Evolutionary conservation across 2,329 filamentous ascomycete genomes (phyloP), one percentile per base, ranked within the genome.

Genomic region (Pyrenochaeta sp.): DNA sequence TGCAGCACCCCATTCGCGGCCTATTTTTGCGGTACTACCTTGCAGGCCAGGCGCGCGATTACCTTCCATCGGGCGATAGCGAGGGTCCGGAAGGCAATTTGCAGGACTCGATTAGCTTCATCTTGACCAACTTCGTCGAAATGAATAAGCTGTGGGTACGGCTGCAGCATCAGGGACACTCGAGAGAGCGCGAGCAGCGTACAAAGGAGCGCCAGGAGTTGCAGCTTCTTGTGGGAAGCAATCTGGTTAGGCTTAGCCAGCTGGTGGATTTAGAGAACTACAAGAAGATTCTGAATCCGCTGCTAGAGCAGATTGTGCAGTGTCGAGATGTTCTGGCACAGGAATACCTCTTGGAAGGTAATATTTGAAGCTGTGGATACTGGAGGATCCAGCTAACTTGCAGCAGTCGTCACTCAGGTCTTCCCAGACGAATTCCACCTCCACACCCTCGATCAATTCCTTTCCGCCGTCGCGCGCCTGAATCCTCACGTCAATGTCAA

Each of bases 101-200:
- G 48, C 92, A 96, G 77, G 95, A 99, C 80, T 97, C 93, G 36
- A 97, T 99, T 81, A 97, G 92, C 82, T 99, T 99, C 75, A 90
- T 98, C 54, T 82, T 99, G 73, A 99, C 95, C 59, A 99, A 99
- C 73, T 99, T 99, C 74, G 95, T 99, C 68, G 95, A 99, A 81
- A 99, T 99, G 95, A 99, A 99, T 82, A 99, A 99, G 85, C 85
- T 99, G 34, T 99, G 95, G 95, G 95, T 99, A 62, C 90, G 95
- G 43, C 82, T 98, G 73, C 95, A 99, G 77, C 95, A 99, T 78
- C 95, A 99, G 77, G 95, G 95, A 27, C 95, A 97, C 75, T 99
- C 95, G 39, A 87, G 94, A 71, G 95, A 99, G 79, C 86, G 95
- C 51, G 95, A 99, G 64, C 90, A 96, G 80, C 86, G 95, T 69